Percentiles rank a stretch among this genome's conserved stretches.
Evolutionary conservation across 257 asterid species (phyloP).

Genomic region (Voacanga thouarsii): DNA sequence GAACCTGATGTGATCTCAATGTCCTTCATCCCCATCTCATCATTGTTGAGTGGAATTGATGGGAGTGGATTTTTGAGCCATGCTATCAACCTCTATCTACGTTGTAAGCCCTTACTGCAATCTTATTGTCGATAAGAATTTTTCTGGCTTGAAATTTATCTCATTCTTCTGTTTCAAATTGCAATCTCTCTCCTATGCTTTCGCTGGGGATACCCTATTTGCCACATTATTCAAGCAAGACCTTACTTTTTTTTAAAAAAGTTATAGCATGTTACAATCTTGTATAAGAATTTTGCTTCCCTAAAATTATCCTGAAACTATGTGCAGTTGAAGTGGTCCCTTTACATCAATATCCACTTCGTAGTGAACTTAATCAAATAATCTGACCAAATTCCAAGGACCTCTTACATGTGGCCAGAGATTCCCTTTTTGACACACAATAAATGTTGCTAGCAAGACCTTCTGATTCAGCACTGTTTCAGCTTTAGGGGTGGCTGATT

Average conservation of each 20-base stretch:
- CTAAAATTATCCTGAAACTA: background rate
- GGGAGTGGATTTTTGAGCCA: slow-evolving; percentile 82
- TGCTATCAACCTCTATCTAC: slow-evolving; percentile 73
- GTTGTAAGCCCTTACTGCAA: slow-evolving; percentile 47
- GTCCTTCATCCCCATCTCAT: slow-evolving; percentile 70
- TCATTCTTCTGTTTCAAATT: background rate
- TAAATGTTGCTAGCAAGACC: background rate
- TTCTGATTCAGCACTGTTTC: too few relatives aligned
- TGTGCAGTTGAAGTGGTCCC: background rate
- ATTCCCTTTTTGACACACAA: background rate
- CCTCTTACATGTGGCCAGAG: background rate
- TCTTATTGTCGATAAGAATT: slow-evolving; percentile 4
- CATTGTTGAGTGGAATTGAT: slow-evolving; percentile 68
- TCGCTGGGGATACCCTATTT: background rate
- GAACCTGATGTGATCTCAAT: slow-evolving; percentile 77
- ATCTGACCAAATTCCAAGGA: background rate
- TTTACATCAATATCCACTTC: background rate
- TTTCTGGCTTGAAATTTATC: background rate
- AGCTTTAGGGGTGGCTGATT: too few relatives aligned
- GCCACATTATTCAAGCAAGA: background rate
- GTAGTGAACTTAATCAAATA: background rate
- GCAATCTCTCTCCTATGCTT: background rate
- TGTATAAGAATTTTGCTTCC: background rate
- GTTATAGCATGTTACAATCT: background rate
- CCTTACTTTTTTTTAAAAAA: background rate